Conservation (phyloP, 352 stramenopile genomes). For the Albugo laibachii region DNA sequence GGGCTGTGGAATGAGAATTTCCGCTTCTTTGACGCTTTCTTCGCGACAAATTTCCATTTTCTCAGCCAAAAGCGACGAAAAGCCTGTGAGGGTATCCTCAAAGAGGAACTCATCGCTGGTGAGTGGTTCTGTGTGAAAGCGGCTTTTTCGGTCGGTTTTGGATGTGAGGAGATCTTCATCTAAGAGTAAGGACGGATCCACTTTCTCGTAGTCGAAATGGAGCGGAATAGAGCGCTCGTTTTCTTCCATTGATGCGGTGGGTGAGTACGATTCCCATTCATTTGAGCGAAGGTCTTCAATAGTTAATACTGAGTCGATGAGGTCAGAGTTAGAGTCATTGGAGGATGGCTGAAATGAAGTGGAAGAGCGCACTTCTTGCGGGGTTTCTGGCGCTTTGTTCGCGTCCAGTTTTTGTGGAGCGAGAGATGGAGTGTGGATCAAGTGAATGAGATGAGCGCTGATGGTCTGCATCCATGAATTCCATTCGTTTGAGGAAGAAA, state of each 20-base stretch:
- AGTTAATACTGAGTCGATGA: constrained; percentile 13
- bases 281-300: constrained; percentile 4
- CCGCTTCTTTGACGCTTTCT: not conserved
- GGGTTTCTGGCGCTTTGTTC: not conserved
- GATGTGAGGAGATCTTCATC: not conserved
- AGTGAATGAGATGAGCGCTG: not conserved
- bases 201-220: not conserved
- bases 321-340: not conserved
- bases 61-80: too few species aligned
- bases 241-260: too few species aligned
- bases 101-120: constrained; percentile 43
- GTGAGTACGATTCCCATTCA: not conserved
- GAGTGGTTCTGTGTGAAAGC: constrained; percentile 6
- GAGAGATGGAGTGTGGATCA: not conserved
- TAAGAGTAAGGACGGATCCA: not conserved
- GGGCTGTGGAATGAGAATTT: not conserved
- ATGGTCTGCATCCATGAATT: constrained; percentile 46
- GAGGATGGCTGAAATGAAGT: not conserved
- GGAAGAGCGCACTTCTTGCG: not conserved
- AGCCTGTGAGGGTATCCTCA: constrained; percentile 13
- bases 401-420: not conserved
- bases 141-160: constrained; percentile 5
- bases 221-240: too few species aligned
- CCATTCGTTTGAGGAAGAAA: constrained; percentile 25
- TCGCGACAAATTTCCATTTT: not conserved